These are phyloP conservation scores for Leishmania aethiopica DNA, from an alignment of 208 protist genomes.

Conservation along the genomic window DNA sequence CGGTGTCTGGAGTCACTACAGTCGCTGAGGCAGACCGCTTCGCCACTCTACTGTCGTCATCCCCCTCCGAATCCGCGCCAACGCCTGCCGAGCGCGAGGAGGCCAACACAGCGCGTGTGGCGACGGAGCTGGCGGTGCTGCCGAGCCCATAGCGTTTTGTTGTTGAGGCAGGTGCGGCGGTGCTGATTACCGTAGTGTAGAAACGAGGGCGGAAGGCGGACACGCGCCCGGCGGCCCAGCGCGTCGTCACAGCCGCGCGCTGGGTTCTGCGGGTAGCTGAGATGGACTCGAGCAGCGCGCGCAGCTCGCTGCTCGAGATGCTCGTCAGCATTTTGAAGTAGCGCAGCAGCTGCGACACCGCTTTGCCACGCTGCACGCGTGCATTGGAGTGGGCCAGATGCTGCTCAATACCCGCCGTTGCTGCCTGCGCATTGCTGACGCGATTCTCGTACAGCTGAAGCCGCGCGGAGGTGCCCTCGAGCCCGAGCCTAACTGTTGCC, in stretches of 20 bases:
- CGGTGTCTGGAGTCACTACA: neutral
- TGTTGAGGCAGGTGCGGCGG: neutral
- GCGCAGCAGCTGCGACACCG: slow-evolving; percentile 73
- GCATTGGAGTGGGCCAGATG: slow-evolving; percentile 84
- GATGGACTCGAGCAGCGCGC: slow-evolving; percentile 53
- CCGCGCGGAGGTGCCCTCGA: slow-evolving; percentile 72
- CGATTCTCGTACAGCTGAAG: slow-evolving; percentile 84
- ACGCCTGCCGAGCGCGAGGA: neutral
- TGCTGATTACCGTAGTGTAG: slow-evolving; percentile 50
- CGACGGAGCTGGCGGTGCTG: slow-evolving; percentile 9
- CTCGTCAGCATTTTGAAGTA: slow-evolving; percentile 75
- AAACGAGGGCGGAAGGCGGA: slow-evolving; percentile 66
- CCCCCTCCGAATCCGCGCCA: neutral
- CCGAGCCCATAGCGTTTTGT: neutral
- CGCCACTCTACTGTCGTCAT: neutral
- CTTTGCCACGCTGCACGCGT: slow-evolving; percentile 72
- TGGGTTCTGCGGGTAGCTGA: slow-evolving; percentile 65
- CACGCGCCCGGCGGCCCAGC: slow-evolving; percentile 62
- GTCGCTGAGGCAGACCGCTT: neutral
- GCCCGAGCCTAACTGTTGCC: slow-evolving; percentile 72
- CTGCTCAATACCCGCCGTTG: slow-evolving; percentile 88
- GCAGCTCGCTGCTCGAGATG: slow-evolving; percentile 51
- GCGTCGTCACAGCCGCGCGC: slow-evolving; percentile 51
- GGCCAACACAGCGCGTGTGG: neutral
- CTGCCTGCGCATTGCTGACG: slow-evolving; percentile 80